A percentile compares a stretch with the other conserved stretches of the same genome.
phyloP scores from a whole-genome alignment of 768 basidiomycete species.

The Pholiota microspora region DNA sequence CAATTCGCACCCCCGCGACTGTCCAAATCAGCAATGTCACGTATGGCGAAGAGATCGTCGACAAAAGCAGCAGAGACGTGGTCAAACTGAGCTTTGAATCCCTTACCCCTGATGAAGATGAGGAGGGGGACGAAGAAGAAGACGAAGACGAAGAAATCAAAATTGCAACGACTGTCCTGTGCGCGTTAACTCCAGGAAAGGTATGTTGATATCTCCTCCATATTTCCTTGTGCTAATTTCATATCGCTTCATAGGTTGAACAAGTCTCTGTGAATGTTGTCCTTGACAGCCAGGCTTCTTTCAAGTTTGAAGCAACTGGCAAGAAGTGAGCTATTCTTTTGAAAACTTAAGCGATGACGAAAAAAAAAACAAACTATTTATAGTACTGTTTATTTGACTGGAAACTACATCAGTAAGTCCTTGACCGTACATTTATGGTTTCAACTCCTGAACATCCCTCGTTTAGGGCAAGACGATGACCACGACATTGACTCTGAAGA shows the following conservation, averaged over 20 bases:
- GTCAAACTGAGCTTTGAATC: slow-evolving; percentile 63
- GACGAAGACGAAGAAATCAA: slow-evolving; percentile 30
- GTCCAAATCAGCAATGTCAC: slow-evolving; percentile 82
- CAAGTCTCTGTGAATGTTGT: slow-evolving; percentile 70
- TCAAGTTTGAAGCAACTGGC: slow-evolving; percentile 69
- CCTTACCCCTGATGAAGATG: slow-evolving; percentile 33
- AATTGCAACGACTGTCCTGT: slow-evolving; percentile 56
- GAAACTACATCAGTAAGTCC: slow-evolving; percentile 77
- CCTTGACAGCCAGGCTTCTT: slow-evolving; percentile 63
- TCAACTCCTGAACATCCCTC: background rate
- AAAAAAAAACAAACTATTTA: slow-evolving; percentile 7
- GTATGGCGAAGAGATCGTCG: slow-evolving; percentile 69
- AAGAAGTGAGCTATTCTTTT: slow-evolving; percentile 59
- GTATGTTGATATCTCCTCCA: slow-evolving; percentile 35
- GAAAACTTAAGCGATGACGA: background rate
- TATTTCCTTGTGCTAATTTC: slow-evolving; percentile 3
- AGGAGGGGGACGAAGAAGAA: slow-evolving; percentile 46
- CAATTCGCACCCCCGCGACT: slow-evolving; percentile 61
- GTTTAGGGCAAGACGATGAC: slow-evolving; percentile 52
- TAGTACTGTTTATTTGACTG: slow-evolving; percentile 75
- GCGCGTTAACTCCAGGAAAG: slow-evolving; percentile 80
- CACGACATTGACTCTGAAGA: slow-evolving; percentile 41
- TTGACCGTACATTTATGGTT: background rate
- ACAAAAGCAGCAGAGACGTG: slow-evolving; percentile 57
- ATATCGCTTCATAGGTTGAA: slow-evolving; percentile 55